A percentile compares a stretch with the other conserved stretches of the same genome.
These are phyloP conservation scores for Capsella rubella DNA, from an alignment of 441 rosid species.

Conservation along the genomic window DNA sequence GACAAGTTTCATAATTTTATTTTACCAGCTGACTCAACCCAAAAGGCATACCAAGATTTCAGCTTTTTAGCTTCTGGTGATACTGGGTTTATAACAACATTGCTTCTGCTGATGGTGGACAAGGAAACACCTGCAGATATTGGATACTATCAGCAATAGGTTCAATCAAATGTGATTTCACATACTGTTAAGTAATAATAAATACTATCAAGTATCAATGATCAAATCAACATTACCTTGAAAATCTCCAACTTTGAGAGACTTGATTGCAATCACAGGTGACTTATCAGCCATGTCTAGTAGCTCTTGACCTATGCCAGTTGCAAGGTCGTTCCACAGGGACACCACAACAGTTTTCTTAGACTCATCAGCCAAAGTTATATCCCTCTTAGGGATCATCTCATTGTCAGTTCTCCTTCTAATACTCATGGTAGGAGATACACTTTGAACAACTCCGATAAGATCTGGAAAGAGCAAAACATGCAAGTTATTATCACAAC, in stretches of 20 bases:
- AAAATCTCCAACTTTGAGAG: constrained; percentile 86
- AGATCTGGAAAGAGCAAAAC: constrained; percentile 54
- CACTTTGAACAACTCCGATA: constrained; percentile 88
- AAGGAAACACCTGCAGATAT: constrained; percentile 75
- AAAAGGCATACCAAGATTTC: constrained; percentile 64
- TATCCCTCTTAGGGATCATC: constrained; percentile 81
- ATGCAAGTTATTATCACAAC: constrained; percentile 1
- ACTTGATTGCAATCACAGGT: constrained; percentile 80
- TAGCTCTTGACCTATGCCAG: constrained; percentile 72
- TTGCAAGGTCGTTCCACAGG: constrained; percentile 90
- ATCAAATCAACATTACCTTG: constrained; percentile 63
- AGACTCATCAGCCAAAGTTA: constrained; percentile 85
- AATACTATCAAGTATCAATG: neutral
- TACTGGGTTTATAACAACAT: constrained; percentile 71
- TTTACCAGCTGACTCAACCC: neutral
- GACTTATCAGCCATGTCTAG: constrained; percentile 71
- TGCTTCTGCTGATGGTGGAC: constrained; percentile 74
- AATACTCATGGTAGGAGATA: constrained; percentile 77
- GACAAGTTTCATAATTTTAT: neutral
- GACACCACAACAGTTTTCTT: constrained; percentile 87
- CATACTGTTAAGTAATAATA: neutral
- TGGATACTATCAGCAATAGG: constrained; percentile 16
- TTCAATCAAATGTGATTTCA: neutral
- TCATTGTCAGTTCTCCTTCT: constrained; percentile 85
- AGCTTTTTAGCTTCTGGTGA: constrained; percentile 75